Base-by-base conservation (phyloP, 352 stramenopile species). In the Aphanomyces cochlioides region DNA sequence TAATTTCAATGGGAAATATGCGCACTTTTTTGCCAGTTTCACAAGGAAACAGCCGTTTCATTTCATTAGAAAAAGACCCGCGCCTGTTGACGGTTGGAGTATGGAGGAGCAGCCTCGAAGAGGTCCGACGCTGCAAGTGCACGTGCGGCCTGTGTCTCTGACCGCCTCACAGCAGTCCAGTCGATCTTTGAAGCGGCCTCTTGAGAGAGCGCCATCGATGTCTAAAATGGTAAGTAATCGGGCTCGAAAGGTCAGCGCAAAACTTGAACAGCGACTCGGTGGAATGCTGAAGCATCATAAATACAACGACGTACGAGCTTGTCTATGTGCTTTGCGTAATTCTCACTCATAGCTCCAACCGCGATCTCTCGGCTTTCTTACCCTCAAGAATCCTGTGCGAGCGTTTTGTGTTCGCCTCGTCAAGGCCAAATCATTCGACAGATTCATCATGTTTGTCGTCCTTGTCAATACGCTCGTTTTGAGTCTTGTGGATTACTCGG, bases 391-490 rank as follows among this genome's bases (percentile, higher is more conserved):
- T 50, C 72, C 60, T 12, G 5, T 92, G 21, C 83, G 87, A 4
- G 69, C 66, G 50, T 61, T 75, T 41, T 90, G 82, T 54, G 80
- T 92, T 7, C 72, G 54, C 1, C 4, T 92, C 8, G 76, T 80
- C 6, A 78, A 73, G 0, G 79, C 87, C 21, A 78, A 72, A 41
- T 82, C 82, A 66, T 96, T 97, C 40, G 88, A 96, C 59, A 74
- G 75, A 3, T 76, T 97, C 43, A 96, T 96, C 56, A 79, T 97
- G 34, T 37, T 78, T 28, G 78, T 88, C 5, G 96, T 97, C 63
- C 66, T 96, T 37, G 64, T 79, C 2, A 97, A 96, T 70, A 94
- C 89, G 19, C 69, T 95, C 38, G 84, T 96, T 13, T 79, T 97
- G 43, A 90, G 87, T 0, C 47, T 93, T 1, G 91, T 85, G 0